Evolutionary conservation across 495 filamentous ascomycete species (phyloP), one percentile per base, ranked within the genome.

Genomic region (Penicillium angulare): DNA sequence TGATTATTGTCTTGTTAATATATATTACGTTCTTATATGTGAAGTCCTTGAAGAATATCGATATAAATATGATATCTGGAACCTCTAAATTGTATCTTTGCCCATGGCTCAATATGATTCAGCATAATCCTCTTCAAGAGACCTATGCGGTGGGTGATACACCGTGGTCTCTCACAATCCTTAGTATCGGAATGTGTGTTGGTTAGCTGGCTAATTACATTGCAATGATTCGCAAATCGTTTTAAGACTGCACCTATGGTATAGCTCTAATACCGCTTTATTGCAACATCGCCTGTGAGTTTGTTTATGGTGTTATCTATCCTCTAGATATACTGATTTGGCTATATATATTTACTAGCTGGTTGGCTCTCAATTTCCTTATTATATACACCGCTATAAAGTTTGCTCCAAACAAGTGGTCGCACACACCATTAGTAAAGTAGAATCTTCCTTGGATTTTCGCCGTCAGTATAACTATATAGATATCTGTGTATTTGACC

Each of bases 281-380:
- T 38, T 52, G 41, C 34, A 60, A 63, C 27, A 47, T 59, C 32
- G 52, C 54, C 17, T 63, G 60, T 53, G 60, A 63, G 15, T n/a
- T 60, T 6, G 46, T 57, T 1, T 63, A 59, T 34, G 43, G 35
- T 22, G 18, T 60, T 5, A 47, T 63, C 0, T 57, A 60, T 16
- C 56, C 56, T 29, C 26, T 12, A 29, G 26, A 29, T 12, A 29
- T 29, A 29, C 26, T 12, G 26, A 5, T 29, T 29, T 29, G 26
- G 26, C 26, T 12, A 6, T 29, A 12, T 29, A 29, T 29, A 5
- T 29, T 29, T 12, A 12, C 26, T 5, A 12, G 26, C 26, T 29
- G 26, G 26, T 29, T 29, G 26, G 12, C 26, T 29, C 26, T 29
- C 26, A 29, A 29, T 12, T 29, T 29, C 6, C 5, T 29, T 29